These are phyloP conservation scores for Trichosporon asahii DNA, from an alignment of 1,284 basidiomycete genomes.

Conservation along the genomic window DNA sequence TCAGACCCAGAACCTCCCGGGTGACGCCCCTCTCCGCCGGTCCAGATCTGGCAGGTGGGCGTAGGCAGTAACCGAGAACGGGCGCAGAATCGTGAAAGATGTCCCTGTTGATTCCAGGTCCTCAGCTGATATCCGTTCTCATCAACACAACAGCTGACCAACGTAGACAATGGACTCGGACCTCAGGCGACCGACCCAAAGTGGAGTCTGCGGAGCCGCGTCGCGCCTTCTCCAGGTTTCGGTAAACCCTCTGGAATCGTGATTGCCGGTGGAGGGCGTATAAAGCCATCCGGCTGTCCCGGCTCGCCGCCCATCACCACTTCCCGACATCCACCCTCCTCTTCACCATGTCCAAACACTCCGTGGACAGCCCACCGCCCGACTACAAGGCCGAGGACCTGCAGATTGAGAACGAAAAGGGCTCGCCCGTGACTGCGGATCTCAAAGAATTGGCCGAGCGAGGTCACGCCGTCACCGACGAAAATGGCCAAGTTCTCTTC, in stretches of 20 bases:
- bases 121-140: neutral
- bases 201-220: neutral
- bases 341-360: neutral
- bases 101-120: neutral
- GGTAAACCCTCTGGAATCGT: neutral
- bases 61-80: neutral
- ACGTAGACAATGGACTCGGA: neutral
- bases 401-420: neutral
- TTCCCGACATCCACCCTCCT: neutral
- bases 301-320: neutral
- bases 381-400: neutral
- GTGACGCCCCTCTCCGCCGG: neutral
- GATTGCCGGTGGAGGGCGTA: neutral
- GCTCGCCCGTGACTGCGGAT: neutral
- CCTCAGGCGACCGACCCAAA: neutral
- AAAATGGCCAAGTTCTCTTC: slow-evolving; percentile 17
- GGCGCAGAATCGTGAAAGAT: neutral
- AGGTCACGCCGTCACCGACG: slow-evolving; percentile 18
- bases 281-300: neutral
- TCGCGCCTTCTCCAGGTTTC: neutral
- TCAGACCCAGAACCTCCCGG: neutral
- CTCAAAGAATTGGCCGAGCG: slow-evolving; percentile 17
- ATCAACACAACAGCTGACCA: neutral
- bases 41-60: neutral
- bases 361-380: neutral